Percentiles rank a stretch among this genome's conserved stretches.
Evolutionary conservation across 2,329 filamentous ascomycete genomes (phyloP).

Genomic region (Ilyonectria robusta): DNA sequence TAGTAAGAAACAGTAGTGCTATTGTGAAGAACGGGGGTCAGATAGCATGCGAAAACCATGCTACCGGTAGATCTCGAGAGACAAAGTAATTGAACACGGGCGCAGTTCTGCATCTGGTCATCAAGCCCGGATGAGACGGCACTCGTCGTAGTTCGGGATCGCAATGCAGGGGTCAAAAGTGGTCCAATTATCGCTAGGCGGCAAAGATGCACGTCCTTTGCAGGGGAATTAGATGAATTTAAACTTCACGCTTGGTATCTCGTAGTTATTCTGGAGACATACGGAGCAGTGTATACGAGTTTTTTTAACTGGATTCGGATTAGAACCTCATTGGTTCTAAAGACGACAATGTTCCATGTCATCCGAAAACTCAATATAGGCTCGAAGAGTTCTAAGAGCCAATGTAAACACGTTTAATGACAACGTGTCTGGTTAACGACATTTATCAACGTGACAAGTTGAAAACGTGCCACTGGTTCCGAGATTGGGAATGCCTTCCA

Average conservation of each 20-base stretch:
- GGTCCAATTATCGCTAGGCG: background rate
- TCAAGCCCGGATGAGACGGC: background rate
- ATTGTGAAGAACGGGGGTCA: background rate
- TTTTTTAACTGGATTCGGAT: background rate
- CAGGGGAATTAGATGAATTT: background rate
- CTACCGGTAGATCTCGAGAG: background rate
- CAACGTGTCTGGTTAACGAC: constrained; percentile 1
- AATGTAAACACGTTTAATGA: background rate
- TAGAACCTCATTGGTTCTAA: background rate
- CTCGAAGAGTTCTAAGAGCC: background rate
- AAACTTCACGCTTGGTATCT: background rate
- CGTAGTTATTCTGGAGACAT: background rate
- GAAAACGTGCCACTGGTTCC: background rate
- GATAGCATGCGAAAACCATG: no score
- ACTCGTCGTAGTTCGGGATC: background rate
- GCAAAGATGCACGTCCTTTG: background rate
- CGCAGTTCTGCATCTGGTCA: background rate
- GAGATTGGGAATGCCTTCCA: background rate
- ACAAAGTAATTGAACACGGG: background rate
- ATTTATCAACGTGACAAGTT: background rate
- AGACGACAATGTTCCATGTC: background rate
- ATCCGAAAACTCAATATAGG: background rate
- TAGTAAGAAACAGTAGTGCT: background rate
- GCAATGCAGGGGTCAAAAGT: background rate
- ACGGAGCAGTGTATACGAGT: background rate